Evolutionary conservation across 2,329 filamentous ascomycete genomes (phyloP), one percentile per base, ranked within the genome.

Genomic region (Dactylonectria estremocensis): DNA sequence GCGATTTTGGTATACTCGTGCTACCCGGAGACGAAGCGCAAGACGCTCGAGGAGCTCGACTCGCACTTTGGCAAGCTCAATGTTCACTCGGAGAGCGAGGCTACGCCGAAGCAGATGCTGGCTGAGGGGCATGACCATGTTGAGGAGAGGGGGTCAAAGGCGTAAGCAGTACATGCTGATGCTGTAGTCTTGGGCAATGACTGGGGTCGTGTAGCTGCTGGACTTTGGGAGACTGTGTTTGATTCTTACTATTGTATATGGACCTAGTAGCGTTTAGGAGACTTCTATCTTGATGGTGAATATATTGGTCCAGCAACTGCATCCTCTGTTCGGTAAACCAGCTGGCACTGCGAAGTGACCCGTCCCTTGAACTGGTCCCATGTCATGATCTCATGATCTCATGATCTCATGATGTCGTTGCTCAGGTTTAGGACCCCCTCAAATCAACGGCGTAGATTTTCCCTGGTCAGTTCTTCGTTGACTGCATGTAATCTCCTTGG

Each of bases 71-170:
- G 73, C 46, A 72, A 69, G 64, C 67, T 73, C 40, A 74, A 74
- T 53, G 58, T 76, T 10, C 69, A 73, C 60, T 67, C 71, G 4
- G 71, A 72, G 54, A 48, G 31, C 5, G 72, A 74, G 61, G 73
- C 71, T 6, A 73, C 72, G 3, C 73, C 73, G 24, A 76, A 76
- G 69, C 72, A 74, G 69, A 74, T 76, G 73, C 62, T 75, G 20
- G 66, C 28, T 7, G 71, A 68, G 22, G 56, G 5, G 6, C 60
- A 59, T 40, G 69, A 72, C 45, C 66, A 69, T 24, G 28, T 70
- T 13, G 69, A 72, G 62, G 45, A 37, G 13, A 49, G 22, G 3
- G 13, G 31, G 20, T 33, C 24, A 5, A 53, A 59, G 43, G 33
- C 59, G 18, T 50, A 63, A 43, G 16, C n/a, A n/a, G 4, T 43